Base-by-base conservation (phyloP, 768 basidiomycete species). In the Boletellus ananas region DNA sequence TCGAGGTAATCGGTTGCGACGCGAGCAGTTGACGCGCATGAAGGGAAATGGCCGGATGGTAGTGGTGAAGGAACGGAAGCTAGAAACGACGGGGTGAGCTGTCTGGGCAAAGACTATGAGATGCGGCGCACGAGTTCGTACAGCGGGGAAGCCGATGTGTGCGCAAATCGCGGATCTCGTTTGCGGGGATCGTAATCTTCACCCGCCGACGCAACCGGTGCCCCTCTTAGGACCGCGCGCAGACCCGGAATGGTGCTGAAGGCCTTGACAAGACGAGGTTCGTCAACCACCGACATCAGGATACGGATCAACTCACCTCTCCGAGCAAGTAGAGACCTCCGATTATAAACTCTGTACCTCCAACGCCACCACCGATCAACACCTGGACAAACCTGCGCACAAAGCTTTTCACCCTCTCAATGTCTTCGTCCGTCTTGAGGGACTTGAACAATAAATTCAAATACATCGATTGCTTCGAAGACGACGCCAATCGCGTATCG, bases 391-490 rank as follows among this genome's bases (percentile, higher is more conserved):
- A 83, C 40, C 95, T 71, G 59, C 87, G 79, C 23, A 97, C 77
- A 52, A 96, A 81, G 1, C 92, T 90, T 64, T 83, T 84, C 16
- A 87, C 78, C 9, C 95, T 78, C 41, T 80, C 80, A 0, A 66
- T 50, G 48, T 79, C 77, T 29, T 59, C 60, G 56, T 86, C 85
- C 3, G 76, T 77, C 68, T 94, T 95, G 56, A 96, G 70, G 2
- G 89, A 85, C 59, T 90, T 94, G 80, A 94, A 94, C 17, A 97
- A 67, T 16, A 99, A 70, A 63, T 97, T 98, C 49, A 99, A 79
- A 67, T 95, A 98, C 85, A 98, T 89, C 6, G 94, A 93, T 65
- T 98, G 94, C 63, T 98, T 98, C 2, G 86, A 87, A 12, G 92
- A 92, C 2, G 77, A 75, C 3, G 84, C 77, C 2, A 99, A 78